Percentiles rank a stretch among this genome's conserved stretches.
These are phyloP conservation scores for Aureobasidium sp. DNA, from an alignment of 2,329 filamentous ascomycete genomes.

Conservation along the genomic window DNA sequence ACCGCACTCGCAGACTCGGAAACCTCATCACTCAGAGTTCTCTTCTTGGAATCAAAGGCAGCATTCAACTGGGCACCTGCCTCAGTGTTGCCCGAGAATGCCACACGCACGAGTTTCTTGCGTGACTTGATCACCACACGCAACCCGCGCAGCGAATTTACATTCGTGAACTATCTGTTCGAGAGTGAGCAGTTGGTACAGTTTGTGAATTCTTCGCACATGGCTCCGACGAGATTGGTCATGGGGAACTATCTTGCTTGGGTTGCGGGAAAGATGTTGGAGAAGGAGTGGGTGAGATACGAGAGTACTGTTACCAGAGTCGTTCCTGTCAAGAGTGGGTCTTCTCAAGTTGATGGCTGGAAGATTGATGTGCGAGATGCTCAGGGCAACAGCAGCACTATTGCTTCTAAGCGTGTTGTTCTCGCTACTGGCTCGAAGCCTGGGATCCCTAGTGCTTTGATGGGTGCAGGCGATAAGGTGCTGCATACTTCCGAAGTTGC, in stretches of 20 bases:
- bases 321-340: conserved; percentile 14
- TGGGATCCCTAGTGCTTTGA: conserved; percentile 15
- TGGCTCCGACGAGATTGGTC: conserved; percentile 18
- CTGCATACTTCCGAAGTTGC: conserved; percentile 16
- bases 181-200: conserved; percentile 20
- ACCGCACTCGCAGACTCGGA: conserved; percentile 18
- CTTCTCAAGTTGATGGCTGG: conserved; percentile 17
- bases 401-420: conserved; percentile 18
- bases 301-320: conserved; percentile 15
- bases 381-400: conserved; percentile 12
- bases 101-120: conserved; percentile 19
- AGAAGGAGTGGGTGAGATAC: conserved; percentile 21
- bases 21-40: conserved; percentile 14
- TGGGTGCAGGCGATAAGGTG: conserved; percentile 14
- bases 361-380: conserved; percentile 15
- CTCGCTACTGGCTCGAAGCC: conserved; percentile 19
- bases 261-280: conserved; percentile 19
- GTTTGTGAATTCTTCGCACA: conserved; percentile 23
- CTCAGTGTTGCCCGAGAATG: conserved; percentile 17
- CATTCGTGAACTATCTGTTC: conserved; percentile 24
- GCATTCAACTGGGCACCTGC: conserved; percentile 17
- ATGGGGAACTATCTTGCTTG: conserved; percentile 22
- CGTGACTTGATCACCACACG: conserved; percentile 22
- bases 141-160: conserved; percentile 23
- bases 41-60: conserved; percentile 19